Evolutionary conservation across 192 early-diverging fungal genomes (phyloP), one percentile per base, ranked within the genome.

Genomic region (Borealophlyctis nickersoniae): DNA sequence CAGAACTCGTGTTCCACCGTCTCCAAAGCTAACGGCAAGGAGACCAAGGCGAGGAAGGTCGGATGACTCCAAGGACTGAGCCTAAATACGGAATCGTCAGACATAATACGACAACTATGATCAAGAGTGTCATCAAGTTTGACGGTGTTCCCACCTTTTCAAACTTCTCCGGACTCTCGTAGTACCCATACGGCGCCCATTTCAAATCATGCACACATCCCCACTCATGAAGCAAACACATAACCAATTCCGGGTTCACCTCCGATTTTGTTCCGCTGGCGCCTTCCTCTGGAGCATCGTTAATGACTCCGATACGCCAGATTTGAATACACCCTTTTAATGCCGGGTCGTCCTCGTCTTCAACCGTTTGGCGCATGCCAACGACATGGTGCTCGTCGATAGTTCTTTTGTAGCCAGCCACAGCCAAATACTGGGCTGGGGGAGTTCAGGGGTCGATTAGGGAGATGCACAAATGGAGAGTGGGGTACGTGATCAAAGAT

Each of bases 11-110:
- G 72, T 59, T 32, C 2, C 57, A 3, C 77, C 77, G 34, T 78
- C 77, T 1, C 77, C 77, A 39, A 75, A 78, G 19, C 65, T 69
- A 1, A 60, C 77, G n/a, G 73, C 77, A 32, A 78, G 61, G 4
- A 78, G 36, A 5, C 77, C 77, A 13, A 78, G 55, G 24, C 73
- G 57, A 3, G 67, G 67, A 14, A 72, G 23, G n/a, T 56, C 39
- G 9, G 39, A 45, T 19, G 7, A 7, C 39, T 19, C 39, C 7
- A 19, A 7, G 19, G 39, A 45, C 39, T 19, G n/a, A n/a, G n/a
- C n/a, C n/a, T n/a, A n/a, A n/a, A n/a, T n/a, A n/a, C n/a, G n/a
- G n/a, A n/a, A n/a, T n/a, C n/a, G n/a, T n/a, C n/a, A n/a, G n/a
- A n/a, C n/a, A n/a, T n/a, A n/a, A n/a, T n/a, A n/a, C n/a, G n/a